Evolutionary conservation across 352 stramenopile species (phyloP), one percentile per base, ranked within the genome.

Genomic region (Phytophthora litchii): DNA sequence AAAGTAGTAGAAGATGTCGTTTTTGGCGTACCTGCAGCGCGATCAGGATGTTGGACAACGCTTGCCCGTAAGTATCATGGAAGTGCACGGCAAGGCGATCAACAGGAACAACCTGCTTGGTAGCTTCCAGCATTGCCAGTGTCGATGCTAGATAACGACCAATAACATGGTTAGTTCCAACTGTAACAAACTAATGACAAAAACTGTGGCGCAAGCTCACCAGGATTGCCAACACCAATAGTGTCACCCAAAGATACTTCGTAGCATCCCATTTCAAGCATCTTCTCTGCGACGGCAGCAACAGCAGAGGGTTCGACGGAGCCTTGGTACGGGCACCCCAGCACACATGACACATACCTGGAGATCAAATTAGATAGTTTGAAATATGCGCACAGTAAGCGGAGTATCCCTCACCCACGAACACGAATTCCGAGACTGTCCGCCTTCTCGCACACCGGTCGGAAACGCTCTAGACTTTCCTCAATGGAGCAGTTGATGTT

Each of bases 401-500:
- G n/a, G 11, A 36, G 38, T 10, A 11, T 10, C 29, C 3, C 75
- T 40, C 68, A 95, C 64, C 94, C 96, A 44, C 96, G 83, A 14
- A 99, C 91, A 52, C 77, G 88, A 32, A 98, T 81, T 2, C 89
- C 81, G 1, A 92, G 60, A 34, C 73, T 63, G 29, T 78, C 64
- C 14, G 95, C 92, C 55, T 88, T 88, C 17, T 95, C 84, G 34
- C 86, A 89, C 20, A 99, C 89, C 3, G 80, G 88, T 9, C 78
- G 72, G 68, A 99, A 98, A 17, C 96, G 89, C 38, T 97, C 78
- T 1, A 99, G 61, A 42, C 92, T 98, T 67, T 99, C 95, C 40
- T 96, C 78, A 58, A 99, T 98, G 8, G 81, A 97, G 64, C 96
- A 99, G 73, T 99, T 99, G 64, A 99, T 98, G 64, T 99, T 99